A percentile compares a stretch with the other conserved stretches of the same genome.
phyloP scores from a whole-genome alignment of 345 rosid genomes.

The Gossypium bickii region DNA sequence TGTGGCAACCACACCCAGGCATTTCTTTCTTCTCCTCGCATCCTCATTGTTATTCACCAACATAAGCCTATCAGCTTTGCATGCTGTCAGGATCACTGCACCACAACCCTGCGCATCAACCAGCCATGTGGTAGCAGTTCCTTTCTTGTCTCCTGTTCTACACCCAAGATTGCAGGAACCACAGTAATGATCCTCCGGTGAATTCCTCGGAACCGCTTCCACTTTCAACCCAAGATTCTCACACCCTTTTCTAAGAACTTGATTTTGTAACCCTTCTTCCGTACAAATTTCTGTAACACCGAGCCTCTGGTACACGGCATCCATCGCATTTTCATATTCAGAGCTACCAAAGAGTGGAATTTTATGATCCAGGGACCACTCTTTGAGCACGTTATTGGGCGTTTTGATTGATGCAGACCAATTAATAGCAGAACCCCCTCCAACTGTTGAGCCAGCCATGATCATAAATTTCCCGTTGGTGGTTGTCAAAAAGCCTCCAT shows the following conservation, averaged over 20 bases:
- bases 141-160: constrained; percentile 56
- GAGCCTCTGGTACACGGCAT: constrained; percentile 39
- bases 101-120: constrained; percentile 54
- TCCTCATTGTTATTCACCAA: constrained; percentile 26
- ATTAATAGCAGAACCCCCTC: constrained; percentile 66
- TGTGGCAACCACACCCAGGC: constrained; percentile 54
- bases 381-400: constrained; percentile 43
- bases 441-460: constrained; percentile 59
- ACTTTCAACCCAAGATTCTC: constrained; percentile 53
- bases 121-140: constrained; percentile 58
- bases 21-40: constrained; percentile 28
- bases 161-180: constrained; percentile 65
- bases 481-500: constrained; percentile 37
- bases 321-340: constrained; percentile 49
- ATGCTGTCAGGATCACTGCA: constrained; percentile 55
- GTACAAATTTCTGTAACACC: constrained; percentile 45
- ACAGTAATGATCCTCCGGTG: constrained; percentile 49
- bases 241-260: constrained; percentile 60
- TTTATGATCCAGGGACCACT: constrained; percentile 49
- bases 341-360: constrained; percentile 38
- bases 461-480: constrained; percentile 38
- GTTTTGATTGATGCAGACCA: constrained; percentile 60
- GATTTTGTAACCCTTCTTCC: constrained; percentile 62
- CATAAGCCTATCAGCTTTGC: constrained; percentile 50
- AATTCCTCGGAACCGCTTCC: constrained; percentile 43